Base-by-base conservation (phyloP, 2,329 filamentous ascomycete genomes). In the Pseudopyricularia javanii region DNA sequence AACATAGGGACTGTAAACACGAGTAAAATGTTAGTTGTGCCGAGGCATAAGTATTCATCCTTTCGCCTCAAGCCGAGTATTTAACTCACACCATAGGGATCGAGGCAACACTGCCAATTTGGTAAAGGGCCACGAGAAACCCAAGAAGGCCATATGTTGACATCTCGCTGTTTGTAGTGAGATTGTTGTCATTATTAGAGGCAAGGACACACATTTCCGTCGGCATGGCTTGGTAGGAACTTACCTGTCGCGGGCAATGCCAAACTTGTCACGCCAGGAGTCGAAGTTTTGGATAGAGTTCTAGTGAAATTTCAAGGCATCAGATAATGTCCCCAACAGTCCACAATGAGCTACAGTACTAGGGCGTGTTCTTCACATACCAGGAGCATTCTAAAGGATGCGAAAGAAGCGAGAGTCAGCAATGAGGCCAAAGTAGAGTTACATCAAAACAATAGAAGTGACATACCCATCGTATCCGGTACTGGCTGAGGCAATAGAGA, bases 111-210 rank as follows among this genome's bases (percentile, higher is more conserved):
- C 75, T 77, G 47, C 79, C 79, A 43, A 83, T 73, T 58, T 78
- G 78, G 64, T 82, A 83, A 56, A 78, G 73, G 11, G 79, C 76
- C 11, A 73, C 74, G 2, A 83, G 68, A 33, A 83, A 70, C 50
- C 80, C 80, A 8, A 73, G 64, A 35, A 50, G 48, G 33, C 48
- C 40, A 14, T 45, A 45, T 14, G 40, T 45, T 11, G 11, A 14
- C 22, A 45, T 50, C 6, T 37, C 20, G 28, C 28, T 30, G 4
- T 30, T 30, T 5, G 4, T 5, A 30, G 9, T 30, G 5, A 30
- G 5, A 30, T 30, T 30, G 28, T 30, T 30, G 5, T 5, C 28
- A 30, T 30, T 30, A 9, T 30, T 9, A 30, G 28, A 30, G 28
- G 9, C 5, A 30, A 9, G 28, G 28, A 30, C 4, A 30, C 28